Evolutionary conservation across 257 asterid species (phyloP).

Genomic region (Plectranthus barbatus): DNA sequence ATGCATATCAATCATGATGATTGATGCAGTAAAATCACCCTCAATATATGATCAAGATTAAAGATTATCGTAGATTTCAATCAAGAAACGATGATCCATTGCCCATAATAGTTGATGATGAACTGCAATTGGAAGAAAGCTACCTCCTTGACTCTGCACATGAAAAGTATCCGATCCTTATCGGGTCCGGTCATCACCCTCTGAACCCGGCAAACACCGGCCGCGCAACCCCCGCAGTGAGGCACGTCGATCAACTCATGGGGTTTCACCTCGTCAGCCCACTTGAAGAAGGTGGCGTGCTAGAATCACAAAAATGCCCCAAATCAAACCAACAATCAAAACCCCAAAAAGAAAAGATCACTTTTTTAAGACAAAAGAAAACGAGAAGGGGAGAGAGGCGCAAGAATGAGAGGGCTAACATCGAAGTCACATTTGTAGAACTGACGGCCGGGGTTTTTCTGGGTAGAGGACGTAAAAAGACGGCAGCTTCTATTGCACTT

Average conservation of each 20-base stretch:
- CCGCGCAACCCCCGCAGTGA: constrained; percentile 35
- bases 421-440: constrained; percentile 15
- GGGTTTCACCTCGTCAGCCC: constrained; percentile 28
- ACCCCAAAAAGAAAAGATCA: not conserved
- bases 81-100: not conserved
- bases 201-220: constrained; percentile 41
- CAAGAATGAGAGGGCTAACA: constrained; percentile 4
- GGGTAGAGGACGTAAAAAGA: not conserved
- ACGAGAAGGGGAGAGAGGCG: not conserved
- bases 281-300: constrained; percentile 29
- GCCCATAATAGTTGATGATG: not conserved
- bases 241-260: constrained; percentile 31
- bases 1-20: not conserved
- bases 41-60: not conserved
- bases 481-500: constrained; percentile 20
- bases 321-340: not conserved
- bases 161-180: constrained; percentile 31
- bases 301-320: constrained; percentile 1
- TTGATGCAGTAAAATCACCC: not conserved
- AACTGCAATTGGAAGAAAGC: not conserved
- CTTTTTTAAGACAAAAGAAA: not conserved
- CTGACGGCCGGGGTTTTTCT: constrained; percentile 5
- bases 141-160: constrained; percentile 43
- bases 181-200: constrained; percentile 18
- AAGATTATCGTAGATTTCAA: not conserved